Evolutionary conservation across 306 rosid genomes (phyloP).

Genomic region (Styphnolobium japonicum): DNA sequence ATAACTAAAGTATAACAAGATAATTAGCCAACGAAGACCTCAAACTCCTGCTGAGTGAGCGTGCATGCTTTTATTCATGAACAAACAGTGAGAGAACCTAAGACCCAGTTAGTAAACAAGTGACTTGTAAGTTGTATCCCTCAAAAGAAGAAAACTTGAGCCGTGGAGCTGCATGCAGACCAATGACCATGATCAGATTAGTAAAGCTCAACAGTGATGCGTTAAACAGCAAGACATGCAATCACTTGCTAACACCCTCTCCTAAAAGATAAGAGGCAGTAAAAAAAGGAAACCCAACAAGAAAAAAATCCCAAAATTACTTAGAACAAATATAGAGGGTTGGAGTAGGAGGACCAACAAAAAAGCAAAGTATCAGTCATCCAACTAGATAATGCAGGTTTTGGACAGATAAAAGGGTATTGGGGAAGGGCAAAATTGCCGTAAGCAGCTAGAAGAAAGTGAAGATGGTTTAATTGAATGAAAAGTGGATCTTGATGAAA

Average conservation of each 20-base stretch:
- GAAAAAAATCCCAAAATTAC: neutral
- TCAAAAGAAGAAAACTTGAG: neutral
- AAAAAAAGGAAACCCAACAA: too few relatives aligned
- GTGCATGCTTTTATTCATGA: conserved; percentile 6
- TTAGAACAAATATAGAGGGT: neutral
- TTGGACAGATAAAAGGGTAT: too few relatives aligned
- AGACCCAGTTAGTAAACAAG: conserved; percentile 24
- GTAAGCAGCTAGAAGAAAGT: conserved; percentile 21
- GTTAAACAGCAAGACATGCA: conserved; percentile 12
- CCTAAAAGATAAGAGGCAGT: too few relatives aligned
- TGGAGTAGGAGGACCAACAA: neutral
- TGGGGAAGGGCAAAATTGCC: neutral
- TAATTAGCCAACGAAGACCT: conserved; percentile 11
- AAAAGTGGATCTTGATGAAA: conserved; percentile 55
- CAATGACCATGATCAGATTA: conserved; percentile 35
- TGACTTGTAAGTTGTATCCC: neutral
- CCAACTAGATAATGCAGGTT: conserved; percentile 23
- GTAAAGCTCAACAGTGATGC: conserved; percentile 6
- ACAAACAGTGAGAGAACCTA: conserved; percentile 24
- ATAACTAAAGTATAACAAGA: neutral
- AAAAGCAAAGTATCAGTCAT: conserved; percentile 30
- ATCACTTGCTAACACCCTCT: neutral
- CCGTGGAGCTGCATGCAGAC: conserved; percentile 38
- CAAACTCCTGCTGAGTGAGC: neutral
- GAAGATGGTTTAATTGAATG: conserved; percentile 42